These are phyloP conservation scores for Volvox africanus DNA, from an alignment of 139 green algal species.

Conservation along the genomic window DNA sequence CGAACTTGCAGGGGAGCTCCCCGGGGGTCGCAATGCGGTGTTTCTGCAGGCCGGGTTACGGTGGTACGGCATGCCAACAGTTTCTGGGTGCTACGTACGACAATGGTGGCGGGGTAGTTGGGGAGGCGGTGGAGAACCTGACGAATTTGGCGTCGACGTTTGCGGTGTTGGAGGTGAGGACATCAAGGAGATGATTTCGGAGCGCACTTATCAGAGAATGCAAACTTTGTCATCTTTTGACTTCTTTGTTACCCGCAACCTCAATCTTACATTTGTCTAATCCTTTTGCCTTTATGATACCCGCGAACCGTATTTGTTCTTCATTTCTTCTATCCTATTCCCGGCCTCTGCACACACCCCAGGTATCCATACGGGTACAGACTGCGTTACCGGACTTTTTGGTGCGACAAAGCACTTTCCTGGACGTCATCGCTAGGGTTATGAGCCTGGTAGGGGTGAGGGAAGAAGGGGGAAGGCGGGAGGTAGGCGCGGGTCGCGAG, in stretches of 20 bases:
- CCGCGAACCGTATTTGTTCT: neutral
- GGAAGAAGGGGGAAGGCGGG: neutral
- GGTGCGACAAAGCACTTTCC: neutral
- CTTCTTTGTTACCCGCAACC: neutral
- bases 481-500: too few relatives aligned
- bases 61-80: neutral
- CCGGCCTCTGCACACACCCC: neutral
- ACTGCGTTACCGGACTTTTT: neutral
- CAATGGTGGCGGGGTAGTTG: neutral
- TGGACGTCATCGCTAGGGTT: neutral
- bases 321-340: neutral
- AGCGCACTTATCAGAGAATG: too few relatives aligned
- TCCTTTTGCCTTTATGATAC: neutral
- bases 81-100: neutral
- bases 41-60: conserved; percentile 11
- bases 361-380: neutral
- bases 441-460: neutral
- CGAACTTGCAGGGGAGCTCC: too few relatives aligned
- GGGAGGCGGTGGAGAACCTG: conserved; percentile 25
- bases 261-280: neutral
- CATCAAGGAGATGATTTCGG: too few relatives aligned
- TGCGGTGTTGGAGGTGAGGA: conserved; percentile 10
- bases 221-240: too few relatives aligned
- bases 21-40: neutral
- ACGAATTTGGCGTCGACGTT: neutral